Conservation (phyloP, 345 rosid species). For the Anacardium occidentale region DNA sequence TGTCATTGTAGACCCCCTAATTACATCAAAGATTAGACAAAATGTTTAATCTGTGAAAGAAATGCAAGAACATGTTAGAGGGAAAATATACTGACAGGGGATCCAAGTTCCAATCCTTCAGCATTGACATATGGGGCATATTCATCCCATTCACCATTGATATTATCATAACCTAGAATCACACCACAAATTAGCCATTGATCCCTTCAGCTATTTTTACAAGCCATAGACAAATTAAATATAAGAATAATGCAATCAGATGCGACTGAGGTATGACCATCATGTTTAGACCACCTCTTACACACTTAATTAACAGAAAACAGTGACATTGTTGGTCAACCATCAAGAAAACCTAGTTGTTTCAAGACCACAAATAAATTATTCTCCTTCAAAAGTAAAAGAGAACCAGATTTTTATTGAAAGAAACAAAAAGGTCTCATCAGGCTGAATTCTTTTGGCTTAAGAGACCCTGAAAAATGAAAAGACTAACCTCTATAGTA, state of each 20-base stretch:
- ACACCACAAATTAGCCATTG: constrained; percentile 16
- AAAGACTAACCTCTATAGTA: constrained; percentile 65
- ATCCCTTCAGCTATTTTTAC: constrained; percentile 2
- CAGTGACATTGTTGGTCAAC: background rate
- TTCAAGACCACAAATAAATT: background rate
- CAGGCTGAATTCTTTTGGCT: constrained; percentile 8
- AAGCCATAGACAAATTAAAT: background rate
- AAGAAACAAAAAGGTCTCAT: background rate
- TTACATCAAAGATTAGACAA: constrained; percentile 19
- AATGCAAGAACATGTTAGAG: constrained; percentile 7
- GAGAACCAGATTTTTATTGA: constrained; percentile 6
- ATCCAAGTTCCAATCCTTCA: constrained; percentile 71
- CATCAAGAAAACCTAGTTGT: background rate
- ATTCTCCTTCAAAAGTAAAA: constrained; percentile 8
- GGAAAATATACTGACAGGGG: constrained; percentile 54
- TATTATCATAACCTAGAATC: constrained; percentile 63
- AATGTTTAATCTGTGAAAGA: constrained; percentile 2
- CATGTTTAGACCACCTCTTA: background rate
- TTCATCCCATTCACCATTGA: constrained; percentile 72
- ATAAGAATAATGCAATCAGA: background rate
- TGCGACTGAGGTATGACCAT: constrained; percentile 3
- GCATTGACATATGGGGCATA: constrained; percentile 59
- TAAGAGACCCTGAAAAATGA: constrained; percentile 19
- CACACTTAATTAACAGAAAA: background rate
- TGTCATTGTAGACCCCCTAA: constrained; percentile 77